Base-by-base conservation (phyloP, 768 basidiomycete species). In the Favolaschia claudopus region DNA sequence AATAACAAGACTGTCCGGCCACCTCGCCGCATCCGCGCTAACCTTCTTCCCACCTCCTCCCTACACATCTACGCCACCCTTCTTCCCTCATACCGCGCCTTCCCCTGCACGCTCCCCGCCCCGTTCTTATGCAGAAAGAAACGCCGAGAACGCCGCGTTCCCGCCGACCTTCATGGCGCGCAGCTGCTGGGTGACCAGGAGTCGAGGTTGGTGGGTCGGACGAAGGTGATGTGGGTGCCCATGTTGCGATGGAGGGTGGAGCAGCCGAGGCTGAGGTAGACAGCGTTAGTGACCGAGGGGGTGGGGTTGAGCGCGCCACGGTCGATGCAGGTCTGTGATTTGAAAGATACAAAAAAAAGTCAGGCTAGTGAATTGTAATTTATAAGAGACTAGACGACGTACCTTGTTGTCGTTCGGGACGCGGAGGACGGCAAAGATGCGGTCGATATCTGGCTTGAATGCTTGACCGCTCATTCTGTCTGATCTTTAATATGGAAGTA, bases 151-250 rank as follows among this genome's bases (percentile, higher is more conserved):
- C 19, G 89, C 85, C 10, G 84, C 82, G 74, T 99, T 99, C 1
- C 97, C 97, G 37, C 94, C 96, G 34, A 93, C 86, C 79, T 99
- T 99, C 93, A 99, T 96, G 2, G 87, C 92, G 31, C 97, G 91
- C 43, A 99, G 81, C 77, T 99, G 96, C 46, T 77, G 76, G 59
- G 95, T 81, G 64, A 89, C 97, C 97, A 99, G 59, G 85, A 87
- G 75, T 99, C 97, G 40, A 99, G 87, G 76, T 95, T 98, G 53
- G 96, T 98, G 24, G 96, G 98, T 63, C 96, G 81, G 38, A 99
- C 96, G 69, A 99, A 99, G 62, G 88, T 92, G 74, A 99, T 95
- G 72, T 99, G 97, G 22, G 99, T 96, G 67, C 97, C 97, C 87
- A 98, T 89, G 73, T 96, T 98, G 50, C 97, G 83, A 76, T 99